Base-by-base conservation (phyloP, 2,329 filamentous ascomycete species). In the Drechslera avenae region DNA sequence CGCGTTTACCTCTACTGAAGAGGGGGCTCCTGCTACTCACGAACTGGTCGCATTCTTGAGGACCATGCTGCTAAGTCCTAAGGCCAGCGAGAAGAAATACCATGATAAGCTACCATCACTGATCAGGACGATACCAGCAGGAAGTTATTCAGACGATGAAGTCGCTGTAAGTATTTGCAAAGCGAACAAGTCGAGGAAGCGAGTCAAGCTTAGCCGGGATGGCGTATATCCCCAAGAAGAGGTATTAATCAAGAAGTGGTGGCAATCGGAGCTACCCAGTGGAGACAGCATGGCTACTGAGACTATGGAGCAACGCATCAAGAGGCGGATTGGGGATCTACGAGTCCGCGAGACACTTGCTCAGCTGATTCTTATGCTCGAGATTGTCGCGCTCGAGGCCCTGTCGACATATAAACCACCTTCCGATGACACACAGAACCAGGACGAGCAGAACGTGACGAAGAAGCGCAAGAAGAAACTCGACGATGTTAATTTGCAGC, bases 281-380 rank as follows among this genome's bases (percentile, higher is more conserved):
- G 55, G 59, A 3, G 69, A 72, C 5, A 51, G 39, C 13, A 62
- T 60, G 50, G 65, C 64, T 9, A 61, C 69, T 23, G 69, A 73
- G 52, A 71, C 68, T 7, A 50, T 67, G 1, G 73, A 79, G 4
- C 77, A 83, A 13, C 81, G 85, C 26, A 77, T 85, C 46, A 87
- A 82, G 64, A 81, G 83, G 16, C 82, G 87, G 33, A 75, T 86
- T n/a, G 82, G 85, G 2, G 80, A 85, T 44, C 73, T 93, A 32
- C 83, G 89, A 34, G 86, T 87, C 18, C 81, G 90, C 52, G 90
- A 94, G 75, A 91, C 89, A 0, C 87, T 92, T 62, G 76, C 92
- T 32, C 90, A 94, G 68, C 84, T 93, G 74, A 90, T 93, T 46
- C 70, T 94, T 26, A 86, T 91, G 43, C 78, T 94, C 5, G 90